phyloP scores from a whole-genome alignment of 2,329 filamentous ascomycete genomes.

The Coniochaeta hoffmannii region DNA sequence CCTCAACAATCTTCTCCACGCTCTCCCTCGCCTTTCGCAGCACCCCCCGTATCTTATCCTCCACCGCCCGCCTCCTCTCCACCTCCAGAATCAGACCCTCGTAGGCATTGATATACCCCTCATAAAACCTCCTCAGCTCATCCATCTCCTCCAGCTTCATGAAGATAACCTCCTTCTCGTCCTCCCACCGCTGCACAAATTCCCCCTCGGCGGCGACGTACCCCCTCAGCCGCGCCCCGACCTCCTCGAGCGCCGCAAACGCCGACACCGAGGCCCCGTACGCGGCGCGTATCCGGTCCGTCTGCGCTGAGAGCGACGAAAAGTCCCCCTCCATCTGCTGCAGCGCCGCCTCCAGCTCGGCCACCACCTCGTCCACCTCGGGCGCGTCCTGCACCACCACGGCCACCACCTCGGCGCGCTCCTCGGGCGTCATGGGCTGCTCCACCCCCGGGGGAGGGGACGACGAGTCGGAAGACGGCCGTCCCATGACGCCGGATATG shows the following conservation, averaged over 20 bases:
- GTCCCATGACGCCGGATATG: constrained; percentile 59
- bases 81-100: constrained; percentile 79
- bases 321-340: constrained; percentile 70
- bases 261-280: constrained; percentile 55
- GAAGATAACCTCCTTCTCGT: constrained; percentile 63
- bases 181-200: constrained; percentile 63
- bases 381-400: constrained; percentile 68
- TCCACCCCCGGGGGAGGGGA: constrained; percentile 31
- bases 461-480: constrained; percentile 12
- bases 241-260: constrained; percentile 58
- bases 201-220: constrained; percentile 59
- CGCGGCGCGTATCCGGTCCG: constrained; percentile 45
- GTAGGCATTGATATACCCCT: constrained; percentile 79
- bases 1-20: constrained; percentile 65
- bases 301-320: constrained; percentile 54
- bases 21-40: constrained; percentile 71
- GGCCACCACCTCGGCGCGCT: constrained; percentile 74
- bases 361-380: constrained; percentile 59
- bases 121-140: constrained; percentile 73
- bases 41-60: constrained; percentile 66
- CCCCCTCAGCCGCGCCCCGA: constrained; percentile 56
- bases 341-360: constrained; percentile 67
- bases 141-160: constrained; percentile 69
- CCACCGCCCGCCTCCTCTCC: constrained; percentile 63
- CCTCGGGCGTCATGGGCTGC: constrained; percentile 66